Percentiles rank a stretch among this genome's conserved stretches.
These are phyloP conservation scores for Ascochyta lentis DNA, from an alignment of 2,329 filamentous ascomycete species.

Conservation along the genomic window DNA sequence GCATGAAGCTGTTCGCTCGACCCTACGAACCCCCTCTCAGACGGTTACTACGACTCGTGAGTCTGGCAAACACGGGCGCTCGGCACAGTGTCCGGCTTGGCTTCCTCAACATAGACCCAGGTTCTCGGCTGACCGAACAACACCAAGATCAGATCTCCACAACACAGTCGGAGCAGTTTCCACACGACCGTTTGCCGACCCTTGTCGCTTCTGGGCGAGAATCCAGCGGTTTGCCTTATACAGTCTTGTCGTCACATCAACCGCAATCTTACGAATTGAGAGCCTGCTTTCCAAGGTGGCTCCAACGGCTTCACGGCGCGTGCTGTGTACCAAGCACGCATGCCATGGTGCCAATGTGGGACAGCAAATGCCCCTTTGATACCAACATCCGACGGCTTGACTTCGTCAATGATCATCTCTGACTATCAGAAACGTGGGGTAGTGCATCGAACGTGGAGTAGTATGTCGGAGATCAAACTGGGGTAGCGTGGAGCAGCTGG, in stretches of 20 bases:
- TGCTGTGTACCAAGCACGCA: neutral
- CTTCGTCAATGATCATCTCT: neutral
- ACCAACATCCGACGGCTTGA: neutral
- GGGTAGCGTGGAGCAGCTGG: constrained; percentile 1
- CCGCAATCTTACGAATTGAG: neutral
- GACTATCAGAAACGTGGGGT: neutral
- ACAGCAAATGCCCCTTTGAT: neutral
- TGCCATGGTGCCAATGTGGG: constrained; percentile 2
- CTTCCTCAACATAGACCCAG: neutral
- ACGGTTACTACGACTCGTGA: neutral
- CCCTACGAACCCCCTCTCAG: neutral
- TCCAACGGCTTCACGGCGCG: constrained; percentile 1
- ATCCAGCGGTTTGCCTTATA: neutral
- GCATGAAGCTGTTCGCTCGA: too few relatives aligned
- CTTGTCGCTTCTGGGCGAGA: constrained; percentile 3
- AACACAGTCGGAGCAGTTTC: neutral
- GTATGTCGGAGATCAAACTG: constrained; percentile 4
- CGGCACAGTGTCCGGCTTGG: constrained; percentile 8
- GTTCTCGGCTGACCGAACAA: constrained; percentile 7
- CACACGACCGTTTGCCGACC: neutral
- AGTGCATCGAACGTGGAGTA: constrained; percentile 5
- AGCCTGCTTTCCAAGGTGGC: neutral
- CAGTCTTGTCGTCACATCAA: constrained; percentile 1
- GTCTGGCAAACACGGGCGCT: neutral
- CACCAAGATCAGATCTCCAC: neutral